Evolutionary conservation across 345 rosid genomes (phyloP), one percentile per base, ranked within the genome.

Genomic region (Abelmoschus esculentus): DNA sequence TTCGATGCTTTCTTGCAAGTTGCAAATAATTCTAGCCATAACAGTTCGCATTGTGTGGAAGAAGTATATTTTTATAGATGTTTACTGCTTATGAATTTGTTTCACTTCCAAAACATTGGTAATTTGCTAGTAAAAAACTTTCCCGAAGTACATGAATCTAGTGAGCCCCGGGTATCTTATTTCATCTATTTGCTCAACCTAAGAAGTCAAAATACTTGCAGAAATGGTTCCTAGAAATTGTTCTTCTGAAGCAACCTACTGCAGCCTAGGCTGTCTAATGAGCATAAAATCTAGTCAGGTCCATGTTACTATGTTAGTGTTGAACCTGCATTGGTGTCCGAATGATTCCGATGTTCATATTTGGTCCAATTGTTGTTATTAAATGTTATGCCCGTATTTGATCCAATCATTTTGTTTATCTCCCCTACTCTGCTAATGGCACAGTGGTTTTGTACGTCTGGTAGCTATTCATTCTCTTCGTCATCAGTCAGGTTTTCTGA

Each of bases 351-450:
- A 58, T 67, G 53, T 66, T 58, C 11, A 58, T 32, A 36, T 54
- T 56, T 26, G 53, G 12, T 61, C 52, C 42, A 62, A 29, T 70
- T 28, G 1, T 40, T 9, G 44, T 40, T 40, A 40, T 40, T 40
- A 40, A 52, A 46, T 36, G 66, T 40, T 64, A 38, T 63, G 50
- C 56, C 49, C 38, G 34, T 4, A 36, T 54, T 31, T 32, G 32
- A 54, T 26, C 67, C 57, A 56, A 42, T 61, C 40, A 57, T 64
- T 70, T 64, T 66, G 58, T 52, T 57, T 40, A 57, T 31, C 64
- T 60, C 11, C 63, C 55, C 19, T 22, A 31, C 59, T 15, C 72
- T 40, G 1, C 12, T 40, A 40, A 40, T 46, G 19, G 36, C 14
- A 15, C 67, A 40, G 38, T 40, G 11, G 44, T 40, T 40, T 40